A percentile compares a stretch with the other conserved stretches of the same genome.
Evolutionary conservation across 345 rosid genomes (phyloP).

Genomic region (Raphanus sativus): DNA sequence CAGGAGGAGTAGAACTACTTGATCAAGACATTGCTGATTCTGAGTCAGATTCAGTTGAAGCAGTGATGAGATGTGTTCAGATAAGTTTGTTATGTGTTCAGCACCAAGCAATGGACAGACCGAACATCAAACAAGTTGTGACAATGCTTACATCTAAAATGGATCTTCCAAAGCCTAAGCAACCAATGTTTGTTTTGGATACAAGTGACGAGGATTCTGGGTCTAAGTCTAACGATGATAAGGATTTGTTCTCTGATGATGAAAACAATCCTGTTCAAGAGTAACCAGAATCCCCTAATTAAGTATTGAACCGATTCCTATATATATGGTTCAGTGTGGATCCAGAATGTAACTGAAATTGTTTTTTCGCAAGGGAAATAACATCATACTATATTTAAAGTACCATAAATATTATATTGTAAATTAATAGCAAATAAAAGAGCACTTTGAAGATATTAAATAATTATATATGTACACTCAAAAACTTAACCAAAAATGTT

Average conservation of each 20-base stretch:
- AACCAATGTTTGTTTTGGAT: neutral
- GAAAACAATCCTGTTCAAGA: neutral
- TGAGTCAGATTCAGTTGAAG: neutral
- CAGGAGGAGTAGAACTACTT: neutral
- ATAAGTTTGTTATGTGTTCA: neutral
- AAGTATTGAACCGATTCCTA: neutral
- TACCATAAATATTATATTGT: too few relatives aligned
- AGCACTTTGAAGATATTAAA: too few relatives aligned
- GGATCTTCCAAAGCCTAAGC: neutral
- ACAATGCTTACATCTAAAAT: neutral
- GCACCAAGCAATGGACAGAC: neutral
- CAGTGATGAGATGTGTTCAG: neutral
- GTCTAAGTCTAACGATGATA: neutral
- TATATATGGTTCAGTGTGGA: neutral
- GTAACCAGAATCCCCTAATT: neutral
- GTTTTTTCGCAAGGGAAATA: neutral
- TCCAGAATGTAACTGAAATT: neutral
- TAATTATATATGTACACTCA: too few relatives aligned
- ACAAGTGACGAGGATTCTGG: neutral
- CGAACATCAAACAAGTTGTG: neutral
- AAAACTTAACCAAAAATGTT: too few relatives aligned
- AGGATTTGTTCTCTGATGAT: neutral
- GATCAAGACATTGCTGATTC: neutral
- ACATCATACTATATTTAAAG: neutral
- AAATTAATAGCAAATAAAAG: neutral